Evolutionary conservation across 2,329 filamentous ascomycete genomes (phyloP).

Genomic region (Huntiella savannae): DNA sequence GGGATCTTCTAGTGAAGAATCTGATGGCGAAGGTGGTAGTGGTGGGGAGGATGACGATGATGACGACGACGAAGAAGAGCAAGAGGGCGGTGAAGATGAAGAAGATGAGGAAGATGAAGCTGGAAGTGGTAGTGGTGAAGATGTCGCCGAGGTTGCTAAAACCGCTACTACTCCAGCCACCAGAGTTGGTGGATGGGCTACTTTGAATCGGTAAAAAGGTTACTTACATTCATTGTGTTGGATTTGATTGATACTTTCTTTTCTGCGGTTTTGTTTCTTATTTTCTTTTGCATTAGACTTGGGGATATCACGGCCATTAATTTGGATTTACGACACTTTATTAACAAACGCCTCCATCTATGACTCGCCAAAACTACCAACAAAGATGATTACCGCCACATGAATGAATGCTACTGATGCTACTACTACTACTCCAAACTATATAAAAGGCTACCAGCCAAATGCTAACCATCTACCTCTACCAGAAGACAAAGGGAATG

Average conservation of each 20-base stretch:
- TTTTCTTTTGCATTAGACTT: background rate
- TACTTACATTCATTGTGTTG: background rate
- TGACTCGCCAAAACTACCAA: background rate
- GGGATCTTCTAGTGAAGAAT: conserved; percentile 25
- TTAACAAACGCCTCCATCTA: background rate
- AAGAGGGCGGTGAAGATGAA: conserved; percentile 11
- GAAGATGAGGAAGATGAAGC: conserved; percentile 1
- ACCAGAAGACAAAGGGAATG: background rate
- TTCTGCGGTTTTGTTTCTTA: background rate
- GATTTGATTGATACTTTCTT: background rate
- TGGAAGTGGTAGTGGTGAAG: background rate
- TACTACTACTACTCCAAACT: background rate
- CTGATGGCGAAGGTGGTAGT: conserved; percentile 22
- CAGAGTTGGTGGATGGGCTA: conserved; percentile 10
- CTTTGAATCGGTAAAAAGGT: conserved; percentile 7
- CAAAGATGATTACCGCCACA: background rate
- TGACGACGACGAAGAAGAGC: conserved; percentile 17
- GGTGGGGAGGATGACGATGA: conserved; percentile 16
- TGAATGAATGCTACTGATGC: background rate
- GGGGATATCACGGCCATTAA: background rate
- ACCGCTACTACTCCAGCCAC: background rate
- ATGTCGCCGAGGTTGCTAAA: background rate
- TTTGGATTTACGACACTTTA: background rate
- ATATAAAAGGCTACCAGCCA: background rate
- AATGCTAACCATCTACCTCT: background rate